Evolutionary conservation across 2,329 filamentous ascomycete genomes (phyloP), one percentile per base, ranked within the genome.

Genomic region (Diaporthe ampelina): DNA sequence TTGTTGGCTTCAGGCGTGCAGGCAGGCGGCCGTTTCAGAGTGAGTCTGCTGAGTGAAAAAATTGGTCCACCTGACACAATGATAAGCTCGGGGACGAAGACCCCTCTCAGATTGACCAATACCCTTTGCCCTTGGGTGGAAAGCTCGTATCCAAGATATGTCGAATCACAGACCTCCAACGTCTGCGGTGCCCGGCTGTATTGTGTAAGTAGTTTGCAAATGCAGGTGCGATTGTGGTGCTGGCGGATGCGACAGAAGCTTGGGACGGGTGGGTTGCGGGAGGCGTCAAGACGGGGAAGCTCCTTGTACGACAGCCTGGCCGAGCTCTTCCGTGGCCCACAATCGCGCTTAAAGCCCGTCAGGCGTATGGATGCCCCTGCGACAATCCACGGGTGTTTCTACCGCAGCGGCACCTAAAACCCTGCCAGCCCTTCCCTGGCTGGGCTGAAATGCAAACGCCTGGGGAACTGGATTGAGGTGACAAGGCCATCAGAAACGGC

Each of bases 21-120:
- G 63, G 63, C 45, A 7, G 29, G 21, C 58, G 63, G 45, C 24
- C 21, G 63, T 67, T 54, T 67, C 63, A 67, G 63, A 24, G 8
- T 67, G 63, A 67, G 63, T 67, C 63, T 52, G 63, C 8, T 67
- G 63, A 67, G 63, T 50, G 11, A 15, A 37, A 67, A 54, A 67
- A 7, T 24, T 67, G 61, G 63, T 32, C 35, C 63, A 52, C 43
- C 63, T 37, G 63, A 67, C 63, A 52, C 63, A 67, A 67, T 19
- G 13, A 67, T 37, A 15, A 35, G 29, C 29, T 24, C 21, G 29
- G 40, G 61, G 43, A 35, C 43, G 4, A 45, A 26, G 26, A 24
- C 19, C 32, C 40, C 61, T 52, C 45, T 26, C 63, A 40, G 45
- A 67, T 67, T 67, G 45, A 40, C 63, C 45, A 52, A 67, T 67